Evolutionary conservation across 83 land plant species (phyloP), one percentile per base, ranked within the genome.

Genomic region (Thuja plicata): DNA sequence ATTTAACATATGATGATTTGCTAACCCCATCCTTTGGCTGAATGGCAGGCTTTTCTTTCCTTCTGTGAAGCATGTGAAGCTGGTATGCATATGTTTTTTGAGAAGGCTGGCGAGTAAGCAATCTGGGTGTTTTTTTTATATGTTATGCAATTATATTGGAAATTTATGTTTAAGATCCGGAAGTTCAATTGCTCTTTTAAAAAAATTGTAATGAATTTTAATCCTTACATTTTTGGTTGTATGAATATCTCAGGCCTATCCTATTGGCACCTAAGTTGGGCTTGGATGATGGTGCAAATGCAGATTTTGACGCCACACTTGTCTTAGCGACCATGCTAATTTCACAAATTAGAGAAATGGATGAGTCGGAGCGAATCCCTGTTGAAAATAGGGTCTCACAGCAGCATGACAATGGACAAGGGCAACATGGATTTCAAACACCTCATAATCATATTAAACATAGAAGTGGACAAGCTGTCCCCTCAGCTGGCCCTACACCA

Each of bases 61-160:
- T 97, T 96, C 84, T 98, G 99, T 92, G 99, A 98, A 90, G 99
- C 95, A 54, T 91, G 97, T 89, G 99, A 98, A 92, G 99, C 96
- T 88, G 98, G 97, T 77, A 94, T 96, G 85, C 99, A 98, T 48
- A 77, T 98, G 73, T 97, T 89, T 88, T 98, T 98, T 84, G 99
- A 96, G 55, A 98, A 94, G 92, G 98, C 99, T 88, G 99, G 99
- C 94, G 96, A 96, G 99, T 98, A 97, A 88, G 95, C 70, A 30
- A 83, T 86, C 60, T 55, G 24, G 48, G 4, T 85, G 50, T 15
- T 43, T 54, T 85, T 57, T 37, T 85, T 13, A 8, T 38, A 10
- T n/a, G 35, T 66, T 27, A 41, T 89, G 70, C 48, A n/a, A 41
- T 17, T 70, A 11, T 46, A 9, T 21, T 74, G n/a, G 57, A n/a